These are phyloP conservation scores for Cicer yamashitae DNA, from an alignment of 306 rosid genomes.

Conservation along the genomic window DNA sequence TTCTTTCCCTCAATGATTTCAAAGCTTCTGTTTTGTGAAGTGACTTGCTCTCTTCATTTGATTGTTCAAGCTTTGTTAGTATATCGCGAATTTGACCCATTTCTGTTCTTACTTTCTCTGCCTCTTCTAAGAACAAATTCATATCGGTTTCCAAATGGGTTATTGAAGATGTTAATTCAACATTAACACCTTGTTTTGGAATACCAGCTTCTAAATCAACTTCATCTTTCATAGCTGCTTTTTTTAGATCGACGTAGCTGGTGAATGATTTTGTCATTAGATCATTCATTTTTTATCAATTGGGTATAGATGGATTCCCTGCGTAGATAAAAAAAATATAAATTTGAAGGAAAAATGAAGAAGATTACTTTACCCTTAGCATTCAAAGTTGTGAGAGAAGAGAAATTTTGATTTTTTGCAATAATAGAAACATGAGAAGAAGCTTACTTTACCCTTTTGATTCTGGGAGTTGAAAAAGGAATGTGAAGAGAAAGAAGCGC, in stretches of 20 bases:
- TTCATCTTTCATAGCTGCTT: conserved; percentile 74
- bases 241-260: conserved; percentile 80
- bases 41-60: conserved; percentile 75
- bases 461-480: not conserved
- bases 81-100: conserved; percentile 60
- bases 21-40: conserved; percentile 71
- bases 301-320: not conserved
- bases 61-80: conserved; percentile 58
- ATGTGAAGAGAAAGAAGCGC: not conserved
- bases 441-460: not conserved
- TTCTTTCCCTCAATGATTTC: conserved; percentile 56
- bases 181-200: conserved; percentile 1
- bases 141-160: conserved; percentile 58
- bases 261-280: conserved; percentile 91
- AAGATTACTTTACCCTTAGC: too few species aligned
- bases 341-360: not conserved
- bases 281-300: conserved; percentile 64
- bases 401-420: not conserved
- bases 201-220: conserved; percentile 74
- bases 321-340: not conserved
- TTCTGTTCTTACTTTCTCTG: conserved; percentile 77
- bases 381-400: not conserved
- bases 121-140: conserved; percentile 73
- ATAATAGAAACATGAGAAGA: conserved; percentile 1
- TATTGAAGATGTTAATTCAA: conserved; percentile 59